Conservation (phyloP, 805 yeast genomes). For the Saccharomycopsis sp. region DNA sequence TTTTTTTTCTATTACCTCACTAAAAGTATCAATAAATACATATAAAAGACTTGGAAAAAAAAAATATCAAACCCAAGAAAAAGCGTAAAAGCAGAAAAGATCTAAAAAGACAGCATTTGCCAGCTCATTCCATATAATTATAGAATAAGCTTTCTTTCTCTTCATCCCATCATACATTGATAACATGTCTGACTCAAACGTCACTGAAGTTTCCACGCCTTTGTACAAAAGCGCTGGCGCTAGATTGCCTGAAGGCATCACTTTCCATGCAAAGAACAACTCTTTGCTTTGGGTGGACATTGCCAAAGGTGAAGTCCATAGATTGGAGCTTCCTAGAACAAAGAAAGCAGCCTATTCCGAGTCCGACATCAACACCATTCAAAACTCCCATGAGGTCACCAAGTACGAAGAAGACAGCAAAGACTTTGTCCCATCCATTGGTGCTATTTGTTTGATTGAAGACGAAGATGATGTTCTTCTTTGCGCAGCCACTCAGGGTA, state of each 20-base stretch:
- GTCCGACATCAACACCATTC: slow-evolving; percentile 14
- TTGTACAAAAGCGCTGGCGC: slow-evolving; percentile 30
- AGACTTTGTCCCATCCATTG: slow-evolving; percentile 30
- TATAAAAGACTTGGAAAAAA: neutral
- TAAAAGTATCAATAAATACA: too few species aligned
- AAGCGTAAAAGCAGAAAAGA: neutral
- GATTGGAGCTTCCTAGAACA: slow-evolving; percentile 26
- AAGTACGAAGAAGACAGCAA: slow-evolving; percentile 12
- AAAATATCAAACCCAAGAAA: neutral
- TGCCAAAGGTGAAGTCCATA: slow-evolving; percentile 32
- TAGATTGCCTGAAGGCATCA: slow-evolving; percentile 44
- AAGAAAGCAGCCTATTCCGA: slow-evolving; percentile 9
- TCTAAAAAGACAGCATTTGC: too few species aligned
- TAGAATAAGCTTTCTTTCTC: too few species aligned
- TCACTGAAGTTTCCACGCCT: slow-evolving; percentile 16
- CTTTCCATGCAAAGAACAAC: slow-evolving; percentile 42
- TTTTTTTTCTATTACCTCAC: too few species aligned
- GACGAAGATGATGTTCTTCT: slow-evolving; percentile 41
- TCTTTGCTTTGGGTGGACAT: slow-evolving; percentile 43
- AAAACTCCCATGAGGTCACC: slow-evolving; percentile 17
- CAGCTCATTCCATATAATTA: slow-evolving; percentile 26
- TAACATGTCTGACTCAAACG: neutral
- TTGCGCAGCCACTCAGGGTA: slow-evolving; percentile 58
- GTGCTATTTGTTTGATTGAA: slow-evolving; percentile 62
- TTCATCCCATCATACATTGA: slow-evolving; percentile 8